These are phyloP conservation scores for Xylaria sp. DNA, from an alignment of 2,329 filamentous ascomycete genomes.

Conservation along the genomic window DNA sequence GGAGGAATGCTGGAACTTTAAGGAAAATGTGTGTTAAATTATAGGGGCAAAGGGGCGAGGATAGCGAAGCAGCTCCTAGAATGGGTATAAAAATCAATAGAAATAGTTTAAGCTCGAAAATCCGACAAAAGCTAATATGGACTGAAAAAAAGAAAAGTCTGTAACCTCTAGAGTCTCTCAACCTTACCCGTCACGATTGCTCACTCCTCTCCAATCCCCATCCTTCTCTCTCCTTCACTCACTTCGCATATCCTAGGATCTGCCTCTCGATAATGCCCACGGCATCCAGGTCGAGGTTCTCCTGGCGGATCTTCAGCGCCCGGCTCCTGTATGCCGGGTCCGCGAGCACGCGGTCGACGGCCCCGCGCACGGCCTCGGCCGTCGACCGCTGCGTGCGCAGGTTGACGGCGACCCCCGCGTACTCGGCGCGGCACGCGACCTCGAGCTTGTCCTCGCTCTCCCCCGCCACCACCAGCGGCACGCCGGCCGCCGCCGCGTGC, in stretches of 20 bases:
- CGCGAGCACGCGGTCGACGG: conserved; percentile 11
- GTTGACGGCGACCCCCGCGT: conserved; percentile 49
- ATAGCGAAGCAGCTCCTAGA: no score
- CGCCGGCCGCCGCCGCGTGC: conserved; percentile 17
- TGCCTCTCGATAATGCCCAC: conserved; percentile 24
- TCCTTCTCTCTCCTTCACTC: no score
- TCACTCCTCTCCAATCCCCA: no score
- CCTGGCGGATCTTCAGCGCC: conserved; percentile 34
- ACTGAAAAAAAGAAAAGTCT: no score
- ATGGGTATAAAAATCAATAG: no score
- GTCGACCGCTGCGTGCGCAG: conserved; percentile 40
- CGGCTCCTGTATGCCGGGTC: conserved; percentile 11
- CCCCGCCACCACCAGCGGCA: conserved; percentile 23
- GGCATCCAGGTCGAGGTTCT: conserved; percentile 37
- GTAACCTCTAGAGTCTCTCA: no score
- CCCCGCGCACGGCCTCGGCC: conserved; percentile 11
- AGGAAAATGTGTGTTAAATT: no score
- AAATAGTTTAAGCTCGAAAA: no score
- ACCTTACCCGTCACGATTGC: no score
- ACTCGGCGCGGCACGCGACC: conserved; percentile 45
- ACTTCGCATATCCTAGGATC: conserved; percentile 37
- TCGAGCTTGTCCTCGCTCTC: conserved; percentile 35
- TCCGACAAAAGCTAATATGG: no score
- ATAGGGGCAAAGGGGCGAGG: no score
- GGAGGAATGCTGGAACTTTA: no score